These are phyloP conservation scores for Beta vulgaris DNA, from an alignment of 148 eudicot species.

Conservation along the genomic window DNA sequence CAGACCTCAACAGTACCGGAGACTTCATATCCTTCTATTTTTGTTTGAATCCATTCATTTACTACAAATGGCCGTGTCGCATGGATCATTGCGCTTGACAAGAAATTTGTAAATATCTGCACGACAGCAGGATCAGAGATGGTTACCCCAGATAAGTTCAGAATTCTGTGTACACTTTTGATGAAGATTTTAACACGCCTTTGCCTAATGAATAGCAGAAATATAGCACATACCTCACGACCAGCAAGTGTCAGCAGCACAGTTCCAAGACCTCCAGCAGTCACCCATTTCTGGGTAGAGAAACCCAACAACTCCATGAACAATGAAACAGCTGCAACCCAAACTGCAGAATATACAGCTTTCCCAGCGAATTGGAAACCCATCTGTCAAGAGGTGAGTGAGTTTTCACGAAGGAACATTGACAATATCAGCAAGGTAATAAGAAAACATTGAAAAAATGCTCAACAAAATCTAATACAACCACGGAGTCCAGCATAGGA, in stretches of 20 bases:
- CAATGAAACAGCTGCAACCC: conserved; percentile 91
- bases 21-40: conserved; percentile 89
- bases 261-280: conserved; percentile 99
- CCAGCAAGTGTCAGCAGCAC: conserved; percentile 93
- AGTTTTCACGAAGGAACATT: conserved; percentile 5
- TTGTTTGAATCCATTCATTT: conserved; percentile 90
- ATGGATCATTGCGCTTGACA: conserved; percentile 91
- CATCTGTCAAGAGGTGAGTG: conserved; percentile 52
- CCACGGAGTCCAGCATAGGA: neutral
- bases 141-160: conserved; percentile 6
- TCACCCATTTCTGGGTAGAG: conserved; percentile 86
- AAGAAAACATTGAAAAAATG: conserved; percentile 1
- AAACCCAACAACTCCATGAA: conserved; percentile 95
- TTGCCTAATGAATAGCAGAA: neutral
- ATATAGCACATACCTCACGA: conserved; percentile 64
- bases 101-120: conserved; percentile 92
- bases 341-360: conserved; percentile 82
- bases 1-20: conserved; percentile 98
- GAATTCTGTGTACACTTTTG: neutral
- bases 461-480: neutral
- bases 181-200: neutral
- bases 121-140: conserved; percentile 8
- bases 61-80: conserved; percentile 82
- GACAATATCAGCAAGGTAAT: conserved; percentile 7
- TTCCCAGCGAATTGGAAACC: conserved; percentile 90